phyloP scores from a whole-genome alignment of 1,284 basidiomycete species.

The Vanrija sp. region DNA sequence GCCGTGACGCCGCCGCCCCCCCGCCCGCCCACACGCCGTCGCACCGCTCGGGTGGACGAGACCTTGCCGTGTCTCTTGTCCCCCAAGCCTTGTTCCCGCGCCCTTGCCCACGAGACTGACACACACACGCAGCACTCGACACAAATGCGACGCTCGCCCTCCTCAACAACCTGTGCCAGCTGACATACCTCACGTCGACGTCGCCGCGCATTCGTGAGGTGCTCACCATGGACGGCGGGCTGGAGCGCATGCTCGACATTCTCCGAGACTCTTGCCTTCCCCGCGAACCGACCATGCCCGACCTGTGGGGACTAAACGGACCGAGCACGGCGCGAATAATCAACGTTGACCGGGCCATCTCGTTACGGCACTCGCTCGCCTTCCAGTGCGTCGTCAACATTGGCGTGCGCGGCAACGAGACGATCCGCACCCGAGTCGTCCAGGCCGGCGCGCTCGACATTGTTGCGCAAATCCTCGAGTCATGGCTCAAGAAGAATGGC shows the following conservation, averaged over 20 bases:
- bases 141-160: constrained; percentile 84
- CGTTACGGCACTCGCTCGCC: constrained; percentile 81
- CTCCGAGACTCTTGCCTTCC: constrained; percentile 69
- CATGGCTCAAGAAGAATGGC: constrained; percentile 79
- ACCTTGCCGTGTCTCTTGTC: no score
- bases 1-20: not conserved
- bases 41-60: not conserved
- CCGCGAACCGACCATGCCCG: constrained; percentile 38
- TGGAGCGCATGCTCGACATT: constrained; percentile 91
- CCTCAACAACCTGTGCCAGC: constrained; percentile 94
- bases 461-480: constrained; percentile 89
- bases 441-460: constrained; percentile 94
- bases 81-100: constrained; percentile 7
- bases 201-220: constrained; percentile 97
- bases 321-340: constrained; percentile 49
- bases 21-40: not conserved
- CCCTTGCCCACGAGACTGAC: not conserved
- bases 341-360: constrained; percentile 71
- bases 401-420: constrained; percentile 92
- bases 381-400: constrained; percentile 98
- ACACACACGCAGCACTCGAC: constrained; percentile 69
- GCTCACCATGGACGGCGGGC: constrained; percentile 93
- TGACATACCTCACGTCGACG: constrained; percentile 94
- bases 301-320: constrained; percentile 48
- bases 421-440: constrained; percentile 85